Evolutionary conservation across 441 rosid species (phyloP).

Genomic region (Corymbia citriodora): DNA sequence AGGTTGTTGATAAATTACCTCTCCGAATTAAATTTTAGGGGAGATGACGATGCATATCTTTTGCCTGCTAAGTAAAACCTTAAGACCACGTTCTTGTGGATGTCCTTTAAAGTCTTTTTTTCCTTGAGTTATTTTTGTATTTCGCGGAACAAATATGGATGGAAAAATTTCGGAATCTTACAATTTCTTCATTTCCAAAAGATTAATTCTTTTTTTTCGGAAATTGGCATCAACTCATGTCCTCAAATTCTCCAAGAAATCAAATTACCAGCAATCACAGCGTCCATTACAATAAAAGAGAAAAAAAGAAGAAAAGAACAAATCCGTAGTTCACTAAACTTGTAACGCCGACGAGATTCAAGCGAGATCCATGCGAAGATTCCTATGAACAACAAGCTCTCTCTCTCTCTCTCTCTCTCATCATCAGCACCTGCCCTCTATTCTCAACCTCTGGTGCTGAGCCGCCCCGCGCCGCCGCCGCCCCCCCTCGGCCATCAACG

Average conservation of each 20-base stretch:
- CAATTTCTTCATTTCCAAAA: neutral
- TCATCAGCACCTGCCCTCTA: slow-evolving; percentile 34
- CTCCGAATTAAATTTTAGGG: neutral
- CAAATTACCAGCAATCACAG: neutral
- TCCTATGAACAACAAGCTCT: neutral
- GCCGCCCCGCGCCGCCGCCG: slow-evolving; percentile 10
- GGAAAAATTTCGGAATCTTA: neutral
- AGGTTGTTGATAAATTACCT: neutral
- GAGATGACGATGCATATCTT: neutral
- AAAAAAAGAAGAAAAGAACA: neutral
- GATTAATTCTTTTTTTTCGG: neutral
- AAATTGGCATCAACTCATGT: neutral
- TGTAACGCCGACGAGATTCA: neutral
- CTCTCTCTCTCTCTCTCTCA: neutral
- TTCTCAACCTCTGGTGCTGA: slow-evolving; percentile 21
- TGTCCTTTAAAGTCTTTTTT: neutral
- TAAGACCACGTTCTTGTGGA: neutral
- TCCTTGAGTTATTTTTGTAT: neutral
- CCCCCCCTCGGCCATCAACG: slow-evolving; percentile 40
- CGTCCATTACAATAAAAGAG: neutral
- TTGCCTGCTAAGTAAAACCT: neutral
- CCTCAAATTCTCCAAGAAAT: neutral
- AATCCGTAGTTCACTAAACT: neutral
- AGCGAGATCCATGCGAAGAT: neutral
- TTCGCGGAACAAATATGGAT: neutral